These are phyloP conservation scores for Sporobolomyces roseus DNA, from an alignment of 768 basidiomycete genomes.

Conservation along the genomic window DNA sequence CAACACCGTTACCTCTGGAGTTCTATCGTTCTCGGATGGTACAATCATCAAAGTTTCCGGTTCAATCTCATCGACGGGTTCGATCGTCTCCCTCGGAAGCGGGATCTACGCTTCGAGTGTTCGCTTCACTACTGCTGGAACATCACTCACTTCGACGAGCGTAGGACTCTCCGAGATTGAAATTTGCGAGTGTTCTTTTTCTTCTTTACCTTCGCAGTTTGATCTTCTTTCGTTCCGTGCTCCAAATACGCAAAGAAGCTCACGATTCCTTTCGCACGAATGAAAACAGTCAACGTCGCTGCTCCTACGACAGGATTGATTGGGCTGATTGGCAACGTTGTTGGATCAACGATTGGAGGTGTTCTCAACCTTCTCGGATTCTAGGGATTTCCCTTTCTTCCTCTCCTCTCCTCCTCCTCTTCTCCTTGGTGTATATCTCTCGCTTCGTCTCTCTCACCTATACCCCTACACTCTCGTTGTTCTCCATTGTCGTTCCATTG, in stretches of 20 bases:
- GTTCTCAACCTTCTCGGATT: constrained; percentile 3
- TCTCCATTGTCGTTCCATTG: too few species aligned
- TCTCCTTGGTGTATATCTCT: too few species aligned
- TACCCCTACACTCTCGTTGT: too few species aligned
- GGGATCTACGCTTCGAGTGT: background rate
- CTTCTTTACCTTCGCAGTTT: background rate
- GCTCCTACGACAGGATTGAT: background rate
- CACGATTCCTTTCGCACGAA: too few species aligned
- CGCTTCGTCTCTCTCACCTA: too few species aligned
- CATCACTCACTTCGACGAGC: background rate
- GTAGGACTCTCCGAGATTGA: constrained; percentile 21
- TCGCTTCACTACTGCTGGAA: background rate
- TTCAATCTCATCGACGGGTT: constrained; percentile 18
- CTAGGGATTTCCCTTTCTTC: too few species aligned
- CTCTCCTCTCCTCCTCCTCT: too few species aligned
- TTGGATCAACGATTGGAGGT: constrained; percentile 1
- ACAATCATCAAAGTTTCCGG: constrained; percentile 10
- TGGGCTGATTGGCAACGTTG: constrained; percentile 11
- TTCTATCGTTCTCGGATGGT: constrained; percentile 29
- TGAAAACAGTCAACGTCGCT: constrained; percentile 5
- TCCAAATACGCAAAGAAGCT: too few species aligned
- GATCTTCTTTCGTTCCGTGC: background rate
- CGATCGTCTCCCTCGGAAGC: constrained; percentile 4
- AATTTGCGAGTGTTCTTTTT: constrained; percentile 4
- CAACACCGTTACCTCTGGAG: constrained; percentile 16